Evolutionary conservation across 108 stramenopile species (phyloP).

Genomic region (Fistulifera solaris): DNA sequence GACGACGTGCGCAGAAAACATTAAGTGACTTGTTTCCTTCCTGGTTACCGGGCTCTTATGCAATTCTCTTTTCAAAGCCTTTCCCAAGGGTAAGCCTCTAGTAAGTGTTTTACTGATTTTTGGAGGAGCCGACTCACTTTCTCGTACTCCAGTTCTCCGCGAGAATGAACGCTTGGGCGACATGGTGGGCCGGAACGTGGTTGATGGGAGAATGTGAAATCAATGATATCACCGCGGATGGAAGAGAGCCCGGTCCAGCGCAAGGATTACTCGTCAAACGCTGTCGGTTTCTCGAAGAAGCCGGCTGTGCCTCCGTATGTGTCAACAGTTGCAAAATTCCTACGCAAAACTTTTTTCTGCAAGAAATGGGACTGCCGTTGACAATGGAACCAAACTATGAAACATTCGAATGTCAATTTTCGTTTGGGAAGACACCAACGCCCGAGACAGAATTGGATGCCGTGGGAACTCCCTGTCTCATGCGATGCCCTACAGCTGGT

Average conservation of each 20-base stretch:
- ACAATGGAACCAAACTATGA: slow-evolving; percentile 87
- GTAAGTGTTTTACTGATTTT: background rate
- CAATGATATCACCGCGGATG: slow-evolving; percentile 55
- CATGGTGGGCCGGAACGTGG: slow-evolving; percentile 68
- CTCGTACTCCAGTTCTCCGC: slow-evolving; percentile 49
- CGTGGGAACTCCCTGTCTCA: slow-evolving; percentile 61
- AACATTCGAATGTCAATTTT: slow-evolving; percentile 79
- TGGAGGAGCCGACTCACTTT: background rate
- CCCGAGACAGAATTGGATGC: slow-evolving; percentile 51
- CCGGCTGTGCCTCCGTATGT: slow-evolving; percentile 84
- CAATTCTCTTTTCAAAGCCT: slow-evolving; percentile 53
- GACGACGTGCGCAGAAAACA: slow-evolving; percentile 46
- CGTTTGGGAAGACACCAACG: slow-evolving; percentile 60
- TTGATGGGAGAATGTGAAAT: slow-evolving; percentile 89
- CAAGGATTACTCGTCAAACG: slow-evolving; percentile 84
- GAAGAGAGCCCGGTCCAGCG: slow-evolving; percentile 25
- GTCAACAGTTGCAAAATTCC: slow-evolving; percentile 93
- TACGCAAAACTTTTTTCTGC: slow-evolving; percentile 82
- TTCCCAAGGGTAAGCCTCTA: slow-evolving; percentile 33
- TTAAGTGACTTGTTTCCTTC: slow-evolving; percentile 44
- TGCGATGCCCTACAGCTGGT: slow-evolving; percentile 64
- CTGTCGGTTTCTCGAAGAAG: slow-evolving; percentile 89
- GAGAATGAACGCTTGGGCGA: slow-evolving; percentile 88
- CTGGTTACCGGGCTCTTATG: slow-evolving; percentile 44
- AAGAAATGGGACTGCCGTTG: slow-evolving; percentile 79